phyloP scores from a whole-genome alignment of 2,329 filamentous ascomycete species.

The Ramichloridium luteum region DNA sequence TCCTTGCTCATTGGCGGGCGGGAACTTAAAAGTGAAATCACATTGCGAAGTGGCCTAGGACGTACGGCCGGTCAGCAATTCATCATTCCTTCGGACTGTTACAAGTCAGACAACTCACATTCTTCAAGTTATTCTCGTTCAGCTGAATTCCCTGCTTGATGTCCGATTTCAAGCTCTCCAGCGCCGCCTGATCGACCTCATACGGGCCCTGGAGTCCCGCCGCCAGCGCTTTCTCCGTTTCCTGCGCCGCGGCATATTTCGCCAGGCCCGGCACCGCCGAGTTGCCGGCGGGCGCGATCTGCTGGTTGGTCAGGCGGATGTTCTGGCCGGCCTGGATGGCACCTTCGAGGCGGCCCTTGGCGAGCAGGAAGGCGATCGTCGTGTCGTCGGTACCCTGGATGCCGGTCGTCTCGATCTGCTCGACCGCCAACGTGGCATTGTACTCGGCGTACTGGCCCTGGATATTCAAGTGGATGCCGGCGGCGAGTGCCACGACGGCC shows the following conservation, averaged over 20 bases:
- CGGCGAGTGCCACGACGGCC: conserved; percentile 12
- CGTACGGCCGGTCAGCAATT: not conserved
- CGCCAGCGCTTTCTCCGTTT: conserved; percentile 11
- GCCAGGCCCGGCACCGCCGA: conserved; percentile 12
- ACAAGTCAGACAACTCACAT: conserved; percentile 8
- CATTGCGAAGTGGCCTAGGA: conserved; percentile 9
- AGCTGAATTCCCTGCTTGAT: conserved; percentile 14
- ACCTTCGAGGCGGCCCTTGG: conserved; percentile 12
- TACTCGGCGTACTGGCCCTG: conserved; percentile 14
- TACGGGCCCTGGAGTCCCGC: conserved; percentile 9
- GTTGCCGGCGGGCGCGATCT: conserved; percentile 14
- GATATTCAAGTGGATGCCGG: conserved; percentile 18
- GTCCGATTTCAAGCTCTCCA: conserved; percentile 10
- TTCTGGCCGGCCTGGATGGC: conserved; percentile 12
- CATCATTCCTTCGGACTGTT: not conserved
- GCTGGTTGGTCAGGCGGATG: conserved; percentile 13
- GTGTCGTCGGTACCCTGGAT: conserved; percentile 4
- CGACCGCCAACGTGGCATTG: conserved; percentile 12
- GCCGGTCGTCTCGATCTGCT: conserved; percentile 8
- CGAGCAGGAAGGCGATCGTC: conserved; percentile 8
- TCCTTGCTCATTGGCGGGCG: conserved; percentile 11
- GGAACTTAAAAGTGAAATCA: conserved; percentile 13
- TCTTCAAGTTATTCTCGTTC: conserved; percentile 12
- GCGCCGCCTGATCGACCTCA: conserved; percentile 7
- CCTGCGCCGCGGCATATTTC: conserved; percentile 12